Evolutionary conservation across 306 rosid species (phyloP).

Genomic region (Malus asiatica): DNA sequence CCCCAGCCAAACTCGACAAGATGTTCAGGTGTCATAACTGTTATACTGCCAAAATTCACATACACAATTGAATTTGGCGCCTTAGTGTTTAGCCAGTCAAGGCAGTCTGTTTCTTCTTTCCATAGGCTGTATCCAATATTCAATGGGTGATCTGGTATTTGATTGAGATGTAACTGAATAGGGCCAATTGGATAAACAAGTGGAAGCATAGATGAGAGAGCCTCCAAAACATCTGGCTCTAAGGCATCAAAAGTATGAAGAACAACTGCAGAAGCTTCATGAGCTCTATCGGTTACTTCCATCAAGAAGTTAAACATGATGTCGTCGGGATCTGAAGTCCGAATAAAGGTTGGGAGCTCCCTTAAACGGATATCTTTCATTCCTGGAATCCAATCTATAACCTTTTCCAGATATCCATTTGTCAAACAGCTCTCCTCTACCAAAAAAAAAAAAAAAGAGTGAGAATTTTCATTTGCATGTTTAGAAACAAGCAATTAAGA

Average conservation of each 20-base stretch:
- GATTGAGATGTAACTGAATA: slow-evolving; percentile 1
- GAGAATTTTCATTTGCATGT: not conserved
- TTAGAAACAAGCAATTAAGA: not conserved
- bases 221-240: not conserved
- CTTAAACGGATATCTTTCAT: not conserved
- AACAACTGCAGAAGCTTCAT: slow-evolving; percentile 5
- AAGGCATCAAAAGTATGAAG: slow-evolving; percentile 7
- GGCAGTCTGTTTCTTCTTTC: slow-evolving; percentile 10
- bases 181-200: slow-evolving; percentile 14
- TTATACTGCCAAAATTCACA: slow-evolving; percentile 6
- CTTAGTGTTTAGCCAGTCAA: slow-evolving; percentile 1
- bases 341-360: not conserved
- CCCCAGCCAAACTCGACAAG: slow-evolving; percentile 9
- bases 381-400: slow-evolving; percentile 15
- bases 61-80: not conserved
- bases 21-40: not conserved
- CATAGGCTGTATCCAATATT: not conserved
- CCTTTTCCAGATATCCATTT: slow-evolving; percentile 5
- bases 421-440: slow-evolving; percentile 1
- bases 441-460: not conserved
- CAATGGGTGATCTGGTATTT: not conserved
- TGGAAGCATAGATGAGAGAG: slow-evolving; percentile 2
- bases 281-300: not conserved
- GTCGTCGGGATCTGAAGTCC: not conserved
- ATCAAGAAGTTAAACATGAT: not conserved